Conservation (phyloP, 2,329 filamentous ascomycete species). For the Hypoxylon sp. region DNA sequence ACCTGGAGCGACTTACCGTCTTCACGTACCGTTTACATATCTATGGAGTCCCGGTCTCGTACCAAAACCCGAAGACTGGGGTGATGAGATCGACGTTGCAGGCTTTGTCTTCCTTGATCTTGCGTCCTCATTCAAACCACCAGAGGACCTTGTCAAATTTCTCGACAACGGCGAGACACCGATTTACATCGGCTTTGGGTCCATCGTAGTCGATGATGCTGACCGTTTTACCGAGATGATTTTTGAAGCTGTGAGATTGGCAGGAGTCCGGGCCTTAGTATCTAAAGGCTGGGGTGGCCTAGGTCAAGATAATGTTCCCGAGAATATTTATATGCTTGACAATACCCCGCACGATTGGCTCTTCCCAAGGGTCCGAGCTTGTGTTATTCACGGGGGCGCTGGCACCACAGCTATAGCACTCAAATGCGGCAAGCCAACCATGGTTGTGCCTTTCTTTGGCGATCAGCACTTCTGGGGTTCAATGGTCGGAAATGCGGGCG, state of each 20-base stretch:
- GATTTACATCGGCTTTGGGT: constrained; percentile 83
- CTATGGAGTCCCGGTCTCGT: constrained; percentile 78
- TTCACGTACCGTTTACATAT: constrained; percentile 83
- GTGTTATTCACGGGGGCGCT: constrained; percentile 83
- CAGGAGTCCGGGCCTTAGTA: constrained; percentile 79
- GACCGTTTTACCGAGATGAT: constrained; percentile 79
- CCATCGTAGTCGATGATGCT: constrained; percentile 81
- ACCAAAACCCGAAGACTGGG: constrained; percentile 78
- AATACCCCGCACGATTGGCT: constrained; percentile 85
- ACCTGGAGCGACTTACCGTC: constrained; percentile 78
- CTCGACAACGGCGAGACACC: constrained; percentile 70
- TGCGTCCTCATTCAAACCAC: constrained; percentile 73
- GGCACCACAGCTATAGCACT: constrained; percentile 82
- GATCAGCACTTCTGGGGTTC: constrained; percentile 85
- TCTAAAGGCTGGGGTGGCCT: constrained; percentile 84
- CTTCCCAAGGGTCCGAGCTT: constrained; percentile 75
- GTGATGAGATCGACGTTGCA: constrained; percentile 78
- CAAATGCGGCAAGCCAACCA: constrained; percentile 79
- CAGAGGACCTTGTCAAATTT: constrained; percentile 69
- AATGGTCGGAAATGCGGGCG: constrained; percentile 75
- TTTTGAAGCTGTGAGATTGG: constrained; percentile 75
- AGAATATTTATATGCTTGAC: constrained; percentile 79
- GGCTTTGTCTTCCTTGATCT: constrained; percentile 85
- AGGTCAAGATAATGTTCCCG: constrained; percentile 71
- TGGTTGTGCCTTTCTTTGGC: constrained; percentile 85